Evolutionary conservation across 2,329 filamentous ascomycete genomes (phyloP), one percentile per base, ranked within the genome.

Genomic region (Cladobotryum mycophilum): DNA sequence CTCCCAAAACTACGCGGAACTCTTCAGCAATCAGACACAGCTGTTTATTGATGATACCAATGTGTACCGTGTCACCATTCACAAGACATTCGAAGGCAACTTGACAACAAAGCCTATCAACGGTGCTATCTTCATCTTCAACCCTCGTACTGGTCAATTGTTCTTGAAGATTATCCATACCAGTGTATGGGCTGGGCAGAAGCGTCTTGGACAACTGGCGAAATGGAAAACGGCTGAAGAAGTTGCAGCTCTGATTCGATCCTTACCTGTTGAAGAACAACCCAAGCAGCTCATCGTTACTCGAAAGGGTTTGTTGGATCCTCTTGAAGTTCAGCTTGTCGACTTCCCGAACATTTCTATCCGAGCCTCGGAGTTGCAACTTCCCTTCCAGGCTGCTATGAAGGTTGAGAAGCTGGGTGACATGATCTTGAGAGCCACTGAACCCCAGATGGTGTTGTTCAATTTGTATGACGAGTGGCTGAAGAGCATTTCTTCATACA

Each of bases 141-240:
- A 99, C 67, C 93, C 95, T n/a, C 84, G 92, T 52, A 99, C 93
- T 47, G 93, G 93, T 46, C 93, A 99, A 65, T 73, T 99, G 37
- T 99, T 99, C 82, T 72, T 99, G 65, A 99, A 99, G 79, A 97
- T 99, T 61, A 99, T 99, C 59, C 95, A 99, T 71, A 99, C 93
- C 1, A 96, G 91, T 64, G 95, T 99, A 25, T 99, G 93, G 93
- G 93, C 93, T 47, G 93, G 93, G 49, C 93, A 99, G 72, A 99
- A 99, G 71, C 95, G 93, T 88, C 82, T 99, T 33, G 95, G 95
- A 58, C 93, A 99, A 70, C 74, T 99, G 58, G 93, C 93, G 43
- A 99, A 99, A 68, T 99, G 93, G 93, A 99, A 99, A 79, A 99
- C 93, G 14, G 93, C 93, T 1, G 93, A 99, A 84, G 93, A 99